Evolutionary conservation across 371 early-diverging fungal genomes (phyloP), one percentile per base, ranked within the genome.

Genomic region (Vairimorpha apis): DNA sequence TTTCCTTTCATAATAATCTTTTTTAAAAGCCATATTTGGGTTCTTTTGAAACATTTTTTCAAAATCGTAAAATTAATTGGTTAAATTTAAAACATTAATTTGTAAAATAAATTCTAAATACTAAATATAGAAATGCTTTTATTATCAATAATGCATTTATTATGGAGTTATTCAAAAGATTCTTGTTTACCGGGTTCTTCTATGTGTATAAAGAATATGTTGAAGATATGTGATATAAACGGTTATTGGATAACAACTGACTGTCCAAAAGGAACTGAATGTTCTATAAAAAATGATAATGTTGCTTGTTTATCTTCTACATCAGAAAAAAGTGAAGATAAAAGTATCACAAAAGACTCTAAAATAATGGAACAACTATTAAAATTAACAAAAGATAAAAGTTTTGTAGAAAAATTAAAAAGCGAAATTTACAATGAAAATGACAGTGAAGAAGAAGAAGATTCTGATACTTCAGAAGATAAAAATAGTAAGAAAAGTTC

Each of bases 141-240:
- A 10, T 18, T 51, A 53, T 35, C 5, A 2, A 18, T 59, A 10
- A 16, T 59, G 38, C 35, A 35, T 14, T 8, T 41, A 14, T 41
- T 41, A 41, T 5, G 41, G 8, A 14, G 5, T 8, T 35, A 2
- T 12, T 35, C 14, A 7, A 67, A 71, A n/a, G 51, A 77, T 62
- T 32, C 30, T 1, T 79, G 81, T 71, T 56, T 73, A n/a, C 69
- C 76, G 0, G 81, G 81, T 35, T 72, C 79, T 21, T 27, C 70
- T 27, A 67, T 72, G 55, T 81, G 81, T 69, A 49, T 21, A 16
- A 70, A 64, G 38, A 76, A 79, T 49, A 69, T 60, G 29, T 49
- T 78, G 59, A 49, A 67, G 13, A 55, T 79, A 18, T 81, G 81
- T 62, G 79, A 70, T 56, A 59, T 73, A 43, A 73, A 76, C 37